Base-by-base conservation (phyloP, 164 flowering plant genomes). In the Hamamelis virginiana region DNA sequence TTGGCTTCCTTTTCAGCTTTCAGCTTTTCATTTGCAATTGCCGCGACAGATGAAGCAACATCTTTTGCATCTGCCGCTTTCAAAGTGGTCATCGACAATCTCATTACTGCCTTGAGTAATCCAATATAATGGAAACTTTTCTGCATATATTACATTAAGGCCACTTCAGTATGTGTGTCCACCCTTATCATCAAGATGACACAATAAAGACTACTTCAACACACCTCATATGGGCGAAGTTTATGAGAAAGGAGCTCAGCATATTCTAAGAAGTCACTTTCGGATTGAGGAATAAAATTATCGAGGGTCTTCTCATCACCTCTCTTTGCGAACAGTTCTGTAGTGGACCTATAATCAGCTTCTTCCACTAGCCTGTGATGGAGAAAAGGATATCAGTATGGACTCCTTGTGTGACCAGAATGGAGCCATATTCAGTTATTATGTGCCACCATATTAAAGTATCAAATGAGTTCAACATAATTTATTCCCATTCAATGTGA, bases 1-100 rank as follows among this genome's bases (percentile, higher is more conserved):
- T 79, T 87, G 28, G 97, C 91, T 81, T 95, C 98, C 76, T 91
- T 95, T 80, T 92, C 97, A 18, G 90, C 91, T 77, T 95, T 95
- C 21, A 95, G 79, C 83, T 89, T 95, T 73, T 95, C 98, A 75
- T 95, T 95, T 45, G 97, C 96, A 77, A 92, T 86, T 38, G 98
- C 94, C 9, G 94, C 79, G 27, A 95, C 57, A 1, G 98, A 95
- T 62, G 98, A 91, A 4, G 96, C 86, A 53, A 95, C 81, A n/a
- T 95, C 98, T 74, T 92, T 92, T 1, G 94, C 97, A 81, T 92
- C 97, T 14, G 96, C 86, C n/a, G 90, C 98, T 79, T 89, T 92
- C 74, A 95, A 59, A 27, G 80, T 23, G 27, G 82, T 75, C 91
- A 86, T 83, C 22, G 98, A 92, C 22, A 91, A 69, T 77, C 98